Base-by-base conservation (phyloP, 495 filamentous ascomycete species). In the Penicillium parvum region DNA sequence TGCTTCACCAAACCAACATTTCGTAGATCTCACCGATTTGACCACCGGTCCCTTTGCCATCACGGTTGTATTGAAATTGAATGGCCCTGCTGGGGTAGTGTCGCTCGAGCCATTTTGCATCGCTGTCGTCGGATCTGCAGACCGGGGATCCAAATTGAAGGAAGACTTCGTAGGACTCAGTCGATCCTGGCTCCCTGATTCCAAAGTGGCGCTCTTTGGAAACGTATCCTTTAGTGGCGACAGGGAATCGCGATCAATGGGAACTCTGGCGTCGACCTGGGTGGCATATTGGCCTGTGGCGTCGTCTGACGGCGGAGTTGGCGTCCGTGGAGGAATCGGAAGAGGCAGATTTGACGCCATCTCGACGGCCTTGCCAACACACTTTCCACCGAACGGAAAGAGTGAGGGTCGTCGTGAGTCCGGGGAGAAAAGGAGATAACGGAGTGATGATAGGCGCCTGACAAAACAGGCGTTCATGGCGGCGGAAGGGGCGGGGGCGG, bases 51-150 rank as follows among this genome's bases (percentile, higher is more conserved):
- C 72, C 28, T 87, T 83, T 7, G 84, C 79, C 56, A 90, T 84
- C 15, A 84, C 72, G 52, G 86, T 84, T 10, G 92, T 85, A 65
- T 91, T 78, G 68, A 97, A 98, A 68, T 96, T 97, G 78, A 98
- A 98, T 3, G 90, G 91, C 26, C 69, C 66, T 17, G 65, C 55
- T 17, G 61, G 29, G 29, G 63, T 53, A 40, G 63, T 59, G 46
- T 75, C 71, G 26, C 56, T 66, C 38, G 65, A 51, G 14, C 63
- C 67, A 59, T 66, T 69, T 23, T 63, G 49, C 25, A 49, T 55
- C 37, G 56, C 47, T 47, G 56, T 74, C 68, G 44, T 63, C 64
- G 22, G 58, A 49, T 53, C 65, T 34, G 44, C 26, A 32, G 56
- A 23, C 11, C 47, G 46, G 12, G 71, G 53, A 26, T 59, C 64